These are phyloP conservation scores for Pythium dissotocum DNA, from an alignment of 352 stramenopile genomes.

Conservation along the genomic window DNA sequence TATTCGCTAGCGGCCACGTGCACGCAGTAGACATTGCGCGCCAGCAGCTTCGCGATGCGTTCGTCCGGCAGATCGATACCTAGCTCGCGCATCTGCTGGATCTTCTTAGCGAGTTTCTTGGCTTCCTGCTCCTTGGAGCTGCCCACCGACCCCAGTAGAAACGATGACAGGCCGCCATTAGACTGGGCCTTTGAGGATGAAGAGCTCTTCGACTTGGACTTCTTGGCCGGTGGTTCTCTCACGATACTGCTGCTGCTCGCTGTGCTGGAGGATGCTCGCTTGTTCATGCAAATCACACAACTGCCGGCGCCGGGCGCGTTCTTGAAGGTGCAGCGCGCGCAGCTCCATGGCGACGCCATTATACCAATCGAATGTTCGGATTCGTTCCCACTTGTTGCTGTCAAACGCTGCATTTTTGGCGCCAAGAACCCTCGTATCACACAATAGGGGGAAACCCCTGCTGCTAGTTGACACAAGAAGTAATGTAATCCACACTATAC, in stretches of 20 bases:
- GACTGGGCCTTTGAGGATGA: background rate
- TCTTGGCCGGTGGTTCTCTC: slow-evolving; percentile 19
- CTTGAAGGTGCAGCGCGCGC: slow-evolving; percentile 73
- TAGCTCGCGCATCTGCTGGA: slow-evolving; percentile 74
- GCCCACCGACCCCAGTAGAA: slow-evolving; percentile 59
- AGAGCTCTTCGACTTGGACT: slow-evolving; percentile 9
- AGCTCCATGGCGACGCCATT: slow-evolving; percentile 48
- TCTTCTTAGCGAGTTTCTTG: slow-evolving; percentile 58
- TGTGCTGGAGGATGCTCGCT: slow-evolving; percentile 6
- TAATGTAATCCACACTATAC: too few species aligned
- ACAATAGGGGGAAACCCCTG: background rate
- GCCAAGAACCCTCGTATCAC: background rate
- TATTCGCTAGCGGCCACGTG: slow-evolving; percentile 65
- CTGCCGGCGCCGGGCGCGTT: slow-evolving; percentile 38
- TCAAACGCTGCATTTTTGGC: background rate
- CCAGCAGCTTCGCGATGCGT: slow-evolving; percentile 55
- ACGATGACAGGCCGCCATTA: slow-evolving; percentile 28
- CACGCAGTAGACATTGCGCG: slow-evolving; percentile 78
- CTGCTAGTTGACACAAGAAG: background rate
- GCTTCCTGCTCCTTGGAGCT: slow-evolving; percentile 68
- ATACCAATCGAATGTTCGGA: background rate
- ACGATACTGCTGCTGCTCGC: background rate
- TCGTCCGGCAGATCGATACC: slow-evolving; percentile 64
- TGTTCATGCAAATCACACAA: slow-evolving; percentile 60
- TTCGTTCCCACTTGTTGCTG: background rate